phyloP scores from a whole-genome alignment of 2,329 filamentous ascomycete species.

The Aplosporella prunicola region DNA sequence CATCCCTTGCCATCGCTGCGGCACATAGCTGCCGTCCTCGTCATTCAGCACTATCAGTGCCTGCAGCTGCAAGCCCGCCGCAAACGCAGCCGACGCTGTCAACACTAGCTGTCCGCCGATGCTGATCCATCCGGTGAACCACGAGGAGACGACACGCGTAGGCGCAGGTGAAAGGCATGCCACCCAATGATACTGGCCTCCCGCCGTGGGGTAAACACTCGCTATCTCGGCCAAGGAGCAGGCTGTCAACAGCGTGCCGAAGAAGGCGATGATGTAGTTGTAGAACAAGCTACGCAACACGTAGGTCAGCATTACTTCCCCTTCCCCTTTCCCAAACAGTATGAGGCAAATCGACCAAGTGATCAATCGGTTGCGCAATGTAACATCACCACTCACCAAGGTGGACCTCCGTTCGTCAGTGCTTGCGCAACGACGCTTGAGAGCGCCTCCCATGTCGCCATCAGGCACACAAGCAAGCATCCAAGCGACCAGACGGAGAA shows the following conservation, averaged over 20 bases:
- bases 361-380: conserved; percentile 15
- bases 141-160: conserved; percentile 28
- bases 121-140: conserved; percentile 35
- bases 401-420: conserved; percentile 37
- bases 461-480: conserved; percentile 38
- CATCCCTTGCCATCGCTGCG: conserved; percentile 38
- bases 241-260: conserved; percentile 56
- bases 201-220: conserved; percentile 62
- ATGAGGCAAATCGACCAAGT: neutral
- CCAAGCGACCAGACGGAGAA: conserved; percentile 39
- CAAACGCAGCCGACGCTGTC: conserved; percentile 40
- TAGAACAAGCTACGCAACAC: neutral
- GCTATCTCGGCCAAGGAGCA: conserved; percentile 61
- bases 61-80: conserved; percentile 36
- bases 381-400: conserved; percentile 42
- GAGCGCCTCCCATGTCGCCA: conserved; percentile 45
- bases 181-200: conserved; percentile 43
- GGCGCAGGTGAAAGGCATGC: conserved; percentile 29
- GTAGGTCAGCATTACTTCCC: neutral
- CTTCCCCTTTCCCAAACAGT: conserved; percentile 17
- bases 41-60: conserved; percentile 36
- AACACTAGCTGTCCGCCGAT: conserved; percentile 39
- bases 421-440: conserved; percentile 38
- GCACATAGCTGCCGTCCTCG: conserved; percentile 26
- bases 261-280: conserved; percentile 32